Evolutionary conservation across 257 asterid species (phyloP), one percentile per base, ranked within the genome.

Genomic region (Solanum chilense): DNA sequence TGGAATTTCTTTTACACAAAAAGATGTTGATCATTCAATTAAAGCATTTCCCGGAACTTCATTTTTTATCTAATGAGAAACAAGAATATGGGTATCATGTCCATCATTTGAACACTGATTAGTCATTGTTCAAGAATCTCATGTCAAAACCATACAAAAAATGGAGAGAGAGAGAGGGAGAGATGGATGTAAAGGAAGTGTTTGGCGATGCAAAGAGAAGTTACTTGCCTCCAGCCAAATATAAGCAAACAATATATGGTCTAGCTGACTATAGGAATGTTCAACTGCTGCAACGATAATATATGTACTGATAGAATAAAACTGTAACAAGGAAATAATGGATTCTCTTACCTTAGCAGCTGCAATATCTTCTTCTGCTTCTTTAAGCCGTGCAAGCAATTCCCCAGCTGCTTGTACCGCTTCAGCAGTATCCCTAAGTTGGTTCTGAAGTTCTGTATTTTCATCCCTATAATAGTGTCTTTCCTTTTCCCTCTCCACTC

Each of bases 331-430:
- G 71, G 16, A 12, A 20, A 82, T 9, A 85, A 64, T 60, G 77
- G 71, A 89, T 64, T 47, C 80, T 35, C 92, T 89, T 89, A 97
- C 99, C 98, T 97, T 95, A 31, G 99, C 95, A 88, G 94, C 92
- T 71, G 92, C 95, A 88, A 94, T 89, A 82, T 98, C 94, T 91
- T 93, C 98, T 88, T 97, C 99, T 78, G 98, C 94, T 89, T 97
- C 99, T 90, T 92, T 97, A 88, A 97, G 99, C 89, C 98, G 95
- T 78, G 95, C 97, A 85, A 97, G 97, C 82, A 97, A 91, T 90
- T 97, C 99, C 71, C 98, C 97, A 82, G 99, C 99, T 75, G 99
- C 99, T 90, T 97, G 96, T 88, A 97, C 98, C 45, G 99, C 99
- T 93, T 97, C 99, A 58, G 98, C 98, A 81, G 99, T 97, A 92